Evolutionary conservation across 495 filamentous ascomycete genomes (phyloP).

Genomic region (Mytilinidion resinicola): DNA sequence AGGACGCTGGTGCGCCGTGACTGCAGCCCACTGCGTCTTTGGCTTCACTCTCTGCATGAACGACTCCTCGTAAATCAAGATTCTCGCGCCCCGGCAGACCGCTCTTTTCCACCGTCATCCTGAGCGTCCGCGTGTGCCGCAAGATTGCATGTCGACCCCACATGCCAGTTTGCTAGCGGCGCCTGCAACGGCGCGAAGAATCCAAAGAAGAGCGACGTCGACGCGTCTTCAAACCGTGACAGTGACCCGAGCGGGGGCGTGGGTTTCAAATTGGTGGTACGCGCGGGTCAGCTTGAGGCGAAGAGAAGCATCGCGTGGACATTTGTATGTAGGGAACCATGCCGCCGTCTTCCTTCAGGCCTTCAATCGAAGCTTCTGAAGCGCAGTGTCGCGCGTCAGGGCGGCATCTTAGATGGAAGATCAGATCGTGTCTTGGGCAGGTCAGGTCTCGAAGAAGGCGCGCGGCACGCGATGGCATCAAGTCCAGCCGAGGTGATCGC

Average conservation of each 20-base stretch:
- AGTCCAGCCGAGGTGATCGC: too few relatives aligned
- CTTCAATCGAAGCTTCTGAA: too few relatives aligned
- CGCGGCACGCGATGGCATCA: too few relatives aligned
- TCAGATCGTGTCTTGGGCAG: too few relatives aligned
- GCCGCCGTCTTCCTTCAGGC: too few relatives aligned
- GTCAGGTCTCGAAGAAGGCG: too few relatives aligned
- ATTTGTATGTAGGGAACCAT: background rate
- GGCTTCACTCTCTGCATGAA: too few relatives aligned
- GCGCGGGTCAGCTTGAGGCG: background rate
- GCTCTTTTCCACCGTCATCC: background rate
- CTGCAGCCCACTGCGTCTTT: too few relatives aligned
- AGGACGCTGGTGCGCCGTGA: too few relatives aligned
- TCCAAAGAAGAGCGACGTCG: constrained; percentile 2
- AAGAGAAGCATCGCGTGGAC: background rate
- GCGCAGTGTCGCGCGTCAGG: too few relatives aligned
- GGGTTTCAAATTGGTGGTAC: constrained; percentile 1
- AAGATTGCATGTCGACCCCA: background rate
- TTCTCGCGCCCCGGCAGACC: background rate
- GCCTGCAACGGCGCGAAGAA: background rate
- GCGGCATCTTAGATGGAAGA: too few relatives aligned
- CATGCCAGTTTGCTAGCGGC: background rate
- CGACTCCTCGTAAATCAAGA: too few relatives aligned
- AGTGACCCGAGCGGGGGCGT: background rate
- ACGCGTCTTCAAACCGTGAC: constrained; percentile 22
- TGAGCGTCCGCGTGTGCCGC: background rate